phyloP scores from a whole-genome alignment of 2,329 filamentous ascomycete species.

The Trichoderma sp. region DNA sequence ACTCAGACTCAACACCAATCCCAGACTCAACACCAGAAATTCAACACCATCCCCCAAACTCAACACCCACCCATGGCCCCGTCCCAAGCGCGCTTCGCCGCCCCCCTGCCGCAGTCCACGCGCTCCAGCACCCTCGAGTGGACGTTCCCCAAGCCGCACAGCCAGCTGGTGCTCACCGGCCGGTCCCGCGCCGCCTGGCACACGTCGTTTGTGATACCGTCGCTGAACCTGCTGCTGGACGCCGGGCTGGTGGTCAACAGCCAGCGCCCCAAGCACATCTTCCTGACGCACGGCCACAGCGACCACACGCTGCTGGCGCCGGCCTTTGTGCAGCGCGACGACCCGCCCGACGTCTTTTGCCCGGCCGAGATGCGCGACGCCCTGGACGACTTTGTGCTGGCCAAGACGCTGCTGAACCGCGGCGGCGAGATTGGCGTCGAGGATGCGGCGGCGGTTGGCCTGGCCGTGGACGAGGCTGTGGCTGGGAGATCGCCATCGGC shows the following conservation, averaged over 20 bases:
- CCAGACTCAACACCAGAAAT: no score
- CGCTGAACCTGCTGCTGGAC: conserved; percentile 53
- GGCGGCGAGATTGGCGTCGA: conserved; percentile 41
- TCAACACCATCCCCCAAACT: no score
- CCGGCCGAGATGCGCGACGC: conserved; percentile 43
- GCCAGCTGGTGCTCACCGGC: conserved; percentile 47
- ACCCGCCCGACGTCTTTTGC: conserved; percentile 50
- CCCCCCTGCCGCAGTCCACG: conserved; percentile 46
- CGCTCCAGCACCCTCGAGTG: conserved; percentile 50
- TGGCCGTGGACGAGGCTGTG: conserved; percentile 20
- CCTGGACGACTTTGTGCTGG: conserved; percentile 45
- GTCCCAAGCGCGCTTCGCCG: conserved; percentile 40
- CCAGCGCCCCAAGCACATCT: conserved; percentile 50
- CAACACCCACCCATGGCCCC: no score
- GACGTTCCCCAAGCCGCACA: conserved; percentile 47
- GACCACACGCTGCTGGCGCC: conserved; percentile 49
- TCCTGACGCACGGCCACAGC: conserved; percentile 52
- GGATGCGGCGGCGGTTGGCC: conserved; percentile 29
- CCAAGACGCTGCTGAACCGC: conserved; percentile 46
- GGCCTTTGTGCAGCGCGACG: conserved; percentile 46
- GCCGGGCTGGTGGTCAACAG: conserved; percentile 51
- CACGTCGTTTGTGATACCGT: conserved; percentile 53
- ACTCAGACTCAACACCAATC: no score
- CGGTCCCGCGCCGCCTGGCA: conserved; percentile 54
- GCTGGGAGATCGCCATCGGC: conserved; percentile 13